Evolutionary conservation across 140 eudicot genomes (phyloP), one percentile per base, ranked within the genome.

Genomic region (Anethum foeniculum): DNA sequence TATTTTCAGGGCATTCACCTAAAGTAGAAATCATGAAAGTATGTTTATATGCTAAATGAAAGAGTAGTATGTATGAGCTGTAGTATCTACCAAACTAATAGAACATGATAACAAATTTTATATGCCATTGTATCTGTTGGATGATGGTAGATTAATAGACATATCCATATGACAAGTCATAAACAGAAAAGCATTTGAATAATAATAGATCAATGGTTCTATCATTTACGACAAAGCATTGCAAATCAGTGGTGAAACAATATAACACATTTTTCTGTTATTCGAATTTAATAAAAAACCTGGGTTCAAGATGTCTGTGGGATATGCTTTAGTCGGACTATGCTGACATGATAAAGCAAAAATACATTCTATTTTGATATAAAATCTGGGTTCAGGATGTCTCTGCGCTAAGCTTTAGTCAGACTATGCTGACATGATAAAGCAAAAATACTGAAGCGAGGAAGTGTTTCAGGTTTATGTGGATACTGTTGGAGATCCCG

Each of bases 401-500:
- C 13, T 80, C 25, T 75, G 71, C 58, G 74, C 75, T 77, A 62
- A 25, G 25, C 56, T 16, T 60, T 71, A 8, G 7, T 64, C 44
- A 49, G 52, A 46, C 28, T 34, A 28, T 71, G 27, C 76, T 58
- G 44, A 51, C 76, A 36, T 82, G 60, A 71, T 67, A 14, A 21
- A 34, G 19, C 49, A 11, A 39, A 39, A 23, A 34, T 28, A 18
- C 47, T 68, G 19, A 30, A 28, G 12, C 9, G 28, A 75, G 46
- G 39, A 62, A 15, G 47, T 48, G 28, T 71, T 84, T 74, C 87
- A 94, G 97, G 99, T 92, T 32, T 92, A 90, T 85, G 90, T 95
- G 81, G 99, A 95, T 80, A 95, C 99, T 25, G 99, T 95, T 76
- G 99, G 99, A 76, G 99, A 95, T 87, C 52, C 97, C 3, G 97